phyloP scores from a whole-genome alignment of 768 basidiomycete genomes.

The Erythrobasidium yunnanense region DNA sequence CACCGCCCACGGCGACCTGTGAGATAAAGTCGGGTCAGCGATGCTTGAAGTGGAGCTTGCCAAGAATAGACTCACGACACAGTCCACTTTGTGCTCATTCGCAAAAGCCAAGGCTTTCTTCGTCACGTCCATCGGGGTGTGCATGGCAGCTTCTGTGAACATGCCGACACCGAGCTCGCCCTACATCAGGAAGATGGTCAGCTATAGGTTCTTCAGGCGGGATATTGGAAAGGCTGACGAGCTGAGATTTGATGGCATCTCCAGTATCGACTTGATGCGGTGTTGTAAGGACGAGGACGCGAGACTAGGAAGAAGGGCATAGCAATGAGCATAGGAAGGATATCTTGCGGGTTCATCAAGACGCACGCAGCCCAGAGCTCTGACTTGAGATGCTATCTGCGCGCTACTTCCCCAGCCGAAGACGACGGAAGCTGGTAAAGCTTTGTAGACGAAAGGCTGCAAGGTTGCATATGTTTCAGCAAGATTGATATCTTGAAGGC shows the following conservation, averaged over 20 bases:
- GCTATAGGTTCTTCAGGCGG: not conserved
- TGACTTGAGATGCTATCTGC: not conserved
- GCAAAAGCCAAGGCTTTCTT: slow-evolving; percentile 40
- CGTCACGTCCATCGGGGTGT: slow-evolving; percentile 44
- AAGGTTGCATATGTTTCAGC: too few species aligned
- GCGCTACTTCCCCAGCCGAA: not conserved
- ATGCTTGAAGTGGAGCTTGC: not conserved
- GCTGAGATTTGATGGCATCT: not conserved
- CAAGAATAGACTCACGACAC: slow-evolving; percentile 39
- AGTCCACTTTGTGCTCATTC: slow-evolving; percentile 40
- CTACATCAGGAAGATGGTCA: not conserved
- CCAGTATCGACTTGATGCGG: not conserved
- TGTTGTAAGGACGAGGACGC: not conserved
- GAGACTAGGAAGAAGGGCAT: not conserved
- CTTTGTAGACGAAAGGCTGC: not conserved
- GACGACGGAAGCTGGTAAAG: not conserved
- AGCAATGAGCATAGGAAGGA: not conserved
- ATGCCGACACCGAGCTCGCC: slow-evolving; percentile 15
- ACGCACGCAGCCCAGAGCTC: not conserved
- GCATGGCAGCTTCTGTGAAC: slow-evolving; percentile 45
- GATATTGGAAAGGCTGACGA: too few species aligned
- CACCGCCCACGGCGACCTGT: slow-evolving; percentile 40
- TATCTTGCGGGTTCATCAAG: not conserved
- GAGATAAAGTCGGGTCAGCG: not conserved
- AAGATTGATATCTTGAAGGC: too few species aligned